phyloP scores from a whole-genome alignment of 208 protist genomes.

The Leishmania braziliensis region DNA sequence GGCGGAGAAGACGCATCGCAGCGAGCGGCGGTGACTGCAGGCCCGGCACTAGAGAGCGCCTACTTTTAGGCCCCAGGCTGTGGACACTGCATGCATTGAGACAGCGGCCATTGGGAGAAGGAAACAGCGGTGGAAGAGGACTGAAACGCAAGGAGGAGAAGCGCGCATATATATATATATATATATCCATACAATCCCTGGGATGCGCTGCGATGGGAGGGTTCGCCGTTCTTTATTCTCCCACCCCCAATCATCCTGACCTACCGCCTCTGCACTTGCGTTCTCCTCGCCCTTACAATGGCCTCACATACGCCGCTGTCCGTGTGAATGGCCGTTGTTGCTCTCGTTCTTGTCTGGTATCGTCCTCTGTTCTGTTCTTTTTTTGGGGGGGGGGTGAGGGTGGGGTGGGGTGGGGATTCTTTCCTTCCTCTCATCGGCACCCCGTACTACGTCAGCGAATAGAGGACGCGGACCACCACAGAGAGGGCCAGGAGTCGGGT shows the following conservation, averaged over 20 bases:
- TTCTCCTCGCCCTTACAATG: neutral
- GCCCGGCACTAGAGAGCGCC: constrained; percentile 23
- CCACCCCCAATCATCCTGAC: neutral
- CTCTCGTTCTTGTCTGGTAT: neutral
- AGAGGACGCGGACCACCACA: neutral
- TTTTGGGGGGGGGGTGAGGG: no score
- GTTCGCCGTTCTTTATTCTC: no score
- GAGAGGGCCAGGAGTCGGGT: neutral
- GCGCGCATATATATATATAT: neutral
- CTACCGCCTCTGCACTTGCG: neutral
- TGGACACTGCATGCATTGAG: neutral
- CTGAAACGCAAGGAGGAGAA: neutral
- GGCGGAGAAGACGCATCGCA: constrained; percentile 9
- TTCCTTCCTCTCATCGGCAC: neutral
- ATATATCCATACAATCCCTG: neutral
- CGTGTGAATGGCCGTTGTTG: neutral
- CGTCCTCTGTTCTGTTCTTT: neutral
- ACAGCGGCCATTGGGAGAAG: no score
- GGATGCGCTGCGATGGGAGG: neutral
- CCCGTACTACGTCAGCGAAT: neutral
- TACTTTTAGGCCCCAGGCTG: constrained; percentile 40
- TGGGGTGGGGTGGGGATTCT: neutral
- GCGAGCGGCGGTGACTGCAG: constrained; percentile 15
- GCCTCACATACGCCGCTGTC: neutral
- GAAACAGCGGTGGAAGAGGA: neutral